phyloP scores from a whole-genome alignment of 2,329 filamentous ascomycete genomes.

The Akanthomyces dipterigenus region DNA sequence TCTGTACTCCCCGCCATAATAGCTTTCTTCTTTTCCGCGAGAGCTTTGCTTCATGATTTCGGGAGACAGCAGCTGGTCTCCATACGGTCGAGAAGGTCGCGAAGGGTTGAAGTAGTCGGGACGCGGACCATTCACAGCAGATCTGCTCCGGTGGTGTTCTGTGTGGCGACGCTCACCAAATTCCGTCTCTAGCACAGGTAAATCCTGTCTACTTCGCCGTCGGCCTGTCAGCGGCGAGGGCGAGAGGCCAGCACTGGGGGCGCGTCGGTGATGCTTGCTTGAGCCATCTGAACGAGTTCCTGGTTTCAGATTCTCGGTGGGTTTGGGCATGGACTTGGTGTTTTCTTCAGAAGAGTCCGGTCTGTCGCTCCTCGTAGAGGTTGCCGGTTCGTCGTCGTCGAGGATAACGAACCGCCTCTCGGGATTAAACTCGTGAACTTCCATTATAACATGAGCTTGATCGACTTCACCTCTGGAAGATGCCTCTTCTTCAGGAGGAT shows the following conservation, averaged over 20 bases:
- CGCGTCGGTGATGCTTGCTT: background rate
- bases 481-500: conserved; percentile 44
- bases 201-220: conserved; percentile 29
- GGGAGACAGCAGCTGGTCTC: conserved; percentile 34
- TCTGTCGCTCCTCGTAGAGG: background rate
- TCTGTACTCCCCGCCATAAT: conserved; percentile 21
- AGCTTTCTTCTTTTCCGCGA: conserved; percentile 36
- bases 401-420: conserved; percentile 62
- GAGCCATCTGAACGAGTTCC: background rate
- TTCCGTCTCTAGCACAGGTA: conserved; percentile 41
- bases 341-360: conserved; percentile 26
- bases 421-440: conserved; percentile 51
- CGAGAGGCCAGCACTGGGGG: conserved; percentile 15
- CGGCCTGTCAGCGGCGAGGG: conserved; percentile 17
- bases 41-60: conserved; percentile 34
- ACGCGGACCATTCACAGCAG: conserved; percentile 25
- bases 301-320: background rate
- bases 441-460: conserved; percentile 60
- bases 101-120: conserved; percentile 26
- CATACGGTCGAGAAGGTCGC: conserved; percentile 21
- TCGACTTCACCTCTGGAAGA: conserved; percentile 58
- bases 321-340: conserved; percentile 10
- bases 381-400: conserved; percentile 23
- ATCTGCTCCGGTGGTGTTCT: conserved; percentile 30
- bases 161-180: conserved; percentile 21